These are phyloP conservation scores for Globisporangium camurandrum DNA, from an alignment of 352 stramenopile species.

Conservation along the genomic window DNA sequence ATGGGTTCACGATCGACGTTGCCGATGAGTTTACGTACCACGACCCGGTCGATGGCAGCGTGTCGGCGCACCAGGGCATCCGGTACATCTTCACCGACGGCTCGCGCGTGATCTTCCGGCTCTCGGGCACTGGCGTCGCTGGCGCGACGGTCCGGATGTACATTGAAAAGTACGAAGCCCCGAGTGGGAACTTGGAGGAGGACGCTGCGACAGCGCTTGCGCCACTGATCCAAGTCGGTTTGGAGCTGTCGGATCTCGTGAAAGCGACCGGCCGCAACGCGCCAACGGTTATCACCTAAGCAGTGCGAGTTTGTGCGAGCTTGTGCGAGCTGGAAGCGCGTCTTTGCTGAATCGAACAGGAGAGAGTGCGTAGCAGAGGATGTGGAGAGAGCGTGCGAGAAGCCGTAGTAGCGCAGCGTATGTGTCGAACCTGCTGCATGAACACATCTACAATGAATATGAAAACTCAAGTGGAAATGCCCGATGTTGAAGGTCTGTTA, in stretches of 20 bases:
- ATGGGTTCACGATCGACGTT: constrained; percentile 76
- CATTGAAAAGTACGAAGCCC: constrained; percentile 97
- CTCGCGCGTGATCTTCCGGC: constrained; percentile 95
- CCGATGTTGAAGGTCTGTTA: no score
- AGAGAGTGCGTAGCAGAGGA: no score
- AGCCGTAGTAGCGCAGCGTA: no score
- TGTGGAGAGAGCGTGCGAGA: no score
- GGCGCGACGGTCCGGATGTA: constrained; percentile 99
- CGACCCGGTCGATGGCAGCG: constrained; percentile 96
- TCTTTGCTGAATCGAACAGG: no score
- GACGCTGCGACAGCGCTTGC: constrained; percentile 73
- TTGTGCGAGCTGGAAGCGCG: no score
- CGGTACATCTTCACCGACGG: constrained; percentile 94
- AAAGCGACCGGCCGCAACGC: constrained; percentile 90
- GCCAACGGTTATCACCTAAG: constrained; percentile 98
- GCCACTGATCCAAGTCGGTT: constrained; percentile 88
- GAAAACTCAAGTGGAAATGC: no score
- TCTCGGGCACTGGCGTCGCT: constrained; percentile 96
- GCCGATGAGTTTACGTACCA: constrained; percentile 98
- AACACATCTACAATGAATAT: no score
- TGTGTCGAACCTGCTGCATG: no score
- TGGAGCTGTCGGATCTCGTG: constrained; percentile 90
- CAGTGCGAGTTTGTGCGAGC: no score
- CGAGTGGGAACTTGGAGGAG: constrained; percentile 77
- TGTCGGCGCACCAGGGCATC: constrained; percentile 95